These are phyloP conservation scores for Hortaea werneckii DNA, from an alignment of 2,329 filamentous ascomycete genomes.

Conservation along the genomic window DNA sequence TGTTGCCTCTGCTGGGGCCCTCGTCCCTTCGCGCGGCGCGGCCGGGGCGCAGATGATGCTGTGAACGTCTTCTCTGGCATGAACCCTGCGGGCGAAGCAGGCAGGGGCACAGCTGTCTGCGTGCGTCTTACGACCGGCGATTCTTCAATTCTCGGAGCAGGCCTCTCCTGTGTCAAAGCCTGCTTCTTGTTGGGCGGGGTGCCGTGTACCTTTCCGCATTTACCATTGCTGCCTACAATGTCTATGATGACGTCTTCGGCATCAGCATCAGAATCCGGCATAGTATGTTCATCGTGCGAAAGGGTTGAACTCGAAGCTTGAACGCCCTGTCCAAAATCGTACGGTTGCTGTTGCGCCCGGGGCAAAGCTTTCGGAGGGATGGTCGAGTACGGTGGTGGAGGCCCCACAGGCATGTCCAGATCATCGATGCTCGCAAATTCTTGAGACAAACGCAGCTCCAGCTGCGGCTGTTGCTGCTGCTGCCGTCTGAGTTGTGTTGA, in stretches of 20 bases:
- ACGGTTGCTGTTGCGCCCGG: no score
- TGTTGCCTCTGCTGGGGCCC: not conserved
- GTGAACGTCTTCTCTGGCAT: not conserved
- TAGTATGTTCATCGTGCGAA: constrained; percentile 1
- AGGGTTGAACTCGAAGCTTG: not conserved
- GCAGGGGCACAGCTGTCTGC: not conserved
- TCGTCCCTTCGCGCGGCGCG: not conserved
- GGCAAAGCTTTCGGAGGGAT: constrained; percentile 19
- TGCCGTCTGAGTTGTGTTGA: not conserved
- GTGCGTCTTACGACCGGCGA: constrained; percentile 1
- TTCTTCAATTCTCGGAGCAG: not conserved
- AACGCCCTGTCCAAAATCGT: no score
- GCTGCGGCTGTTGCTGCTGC: not conserved
- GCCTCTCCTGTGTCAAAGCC: constrained; percentile 4
- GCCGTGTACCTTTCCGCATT: not conserved
- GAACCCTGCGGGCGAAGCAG: not conserved
- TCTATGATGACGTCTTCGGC: constrained; percentile 20
- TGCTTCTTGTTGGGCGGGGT: constrained; percentile 5
- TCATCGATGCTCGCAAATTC: constrained; percentile 33
- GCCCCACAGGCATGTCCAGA: constrained; percentile 19
- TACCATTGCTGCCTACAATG: constrained; percentile 8
- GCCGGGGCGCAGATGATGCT: not conserved
- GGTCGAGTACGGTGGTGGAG: constrained; percentile 37
- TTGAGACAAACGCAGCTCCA: constrained; percentile 8
- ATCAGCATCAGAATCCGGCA: constrained; percentile 17